Base-by-base conservation (phyloP, 1,139 yeast genomes). In the Kodamaea plutei region DNA sequence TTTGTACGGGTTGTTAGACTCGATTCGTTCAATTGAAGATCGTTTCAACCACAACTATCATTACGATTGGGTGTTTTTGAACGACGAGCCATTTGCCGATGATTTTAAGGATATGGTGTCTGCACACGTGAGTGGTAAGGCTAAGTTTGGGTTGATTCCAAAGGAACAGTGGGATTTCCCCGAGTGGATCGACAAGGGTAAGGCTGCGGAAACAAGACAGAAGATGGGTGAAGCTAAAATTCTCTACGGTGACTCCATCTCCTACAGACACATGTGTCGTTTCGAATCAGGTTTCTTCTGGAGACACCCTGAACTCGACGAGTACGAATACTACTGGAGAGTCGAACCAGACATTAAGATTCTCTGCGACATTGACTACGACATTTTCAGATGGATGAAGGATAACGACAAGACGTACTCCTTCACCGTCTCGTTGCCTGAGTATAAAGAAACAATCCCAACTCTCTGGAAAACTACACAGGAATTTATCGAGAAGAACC, bases 281-380 rank as follows among this genome's bases (percentile, higher is more conserved):
- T 88, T 69, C 54, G 94, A 88, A 56, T 79, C 91, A 20, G 96
- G 96, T 1, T 84, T 87, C 59, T 87, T 88, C 64, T 88, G 76
- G 68, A 73, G 84, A 58, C 93, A 84, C 49, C 78, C 76, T 28
- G 54, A 83, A 29, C 61, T 85, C 70, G 68, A 67, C 38, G 80
- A 81, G 25, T 87, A 80, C 56, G 85, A 81, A 43, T 87, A 79
- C 64, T 88, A 85, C 65, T 88, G 96, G 96, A 79, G 96, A 59
- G 95, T 88, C 36, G 96, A 88, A 59, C 95, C 95, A 19, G 89
- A 81, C 50, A 76, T 84, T 52, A 69, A 73, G 48, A 68, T 85
- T 36, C 81, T 62, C 55, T 87, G 95, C 65, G 91, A 85, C 54
- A 67, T 87, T 44, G 79, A 81, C 49, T 82, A 84, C 52, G 95